Evolutionary conservation across 208 protist species (phyloP), one percentile per base, ranked within the genome.

Genomic region (Herpetomonas tarakana): DNA sequence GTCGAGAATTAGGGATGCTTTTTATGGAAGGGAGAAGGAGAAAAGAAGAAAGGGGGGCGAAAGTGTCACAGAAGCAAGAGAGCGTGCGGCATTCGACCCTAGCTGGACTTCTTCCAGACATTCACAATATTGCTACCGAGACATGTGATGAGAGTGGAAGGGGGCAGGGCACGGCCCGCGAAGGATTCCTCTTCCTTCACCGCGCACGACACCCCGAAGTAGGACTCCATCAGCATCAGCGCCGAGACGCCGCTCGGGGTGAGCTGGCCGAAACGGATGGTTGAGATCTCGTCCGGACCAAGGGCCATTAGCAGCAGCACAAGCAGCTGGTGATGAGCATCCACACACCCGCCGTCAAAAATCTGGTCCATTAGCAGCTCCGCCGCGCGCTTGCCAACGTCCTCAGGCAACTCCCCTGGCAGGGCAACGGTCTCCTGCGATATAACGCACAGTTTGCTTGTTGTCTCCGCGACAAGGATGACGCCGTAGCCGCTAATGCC

Each of bases 401-500:
- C 79, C 68, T 98, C 92, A 0, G 94, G 89, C 16, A 74, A 44
- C 68, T 95, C 85, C 18, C 74, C 62, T 51, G 77, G 80, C 51
- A 68, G 59, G 18, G 88, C 86, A 27, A 78, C 76, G 12, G 83
- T 55, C 72, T 98, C 92, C 53, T 94, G 91, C 14, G 86, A 91
- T 39, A 96, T 77, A 39, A 93, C 74, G 55, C 78, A 88, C 25
- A 82, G 56, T 57, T 92, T 88, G 45, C 80, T 88, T 0, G 88
- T 98, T 22, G 88, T 96, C 63, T 98, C 91, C n/a, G 94, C 88
- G 16, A 98, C 92, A 27, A 98, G 76, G 28, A 93, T 54, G 27
- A 98, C 78, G 29, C 92, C 94, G 60, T 95, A 98, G 47, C 94
- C 94, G 66, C 83, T 91, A n/a, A 73, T 74, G 38, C 51, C 35